Conservation (phyloP, 176 grass and related monocot species). For the Musa schizocarpa region DNA sequence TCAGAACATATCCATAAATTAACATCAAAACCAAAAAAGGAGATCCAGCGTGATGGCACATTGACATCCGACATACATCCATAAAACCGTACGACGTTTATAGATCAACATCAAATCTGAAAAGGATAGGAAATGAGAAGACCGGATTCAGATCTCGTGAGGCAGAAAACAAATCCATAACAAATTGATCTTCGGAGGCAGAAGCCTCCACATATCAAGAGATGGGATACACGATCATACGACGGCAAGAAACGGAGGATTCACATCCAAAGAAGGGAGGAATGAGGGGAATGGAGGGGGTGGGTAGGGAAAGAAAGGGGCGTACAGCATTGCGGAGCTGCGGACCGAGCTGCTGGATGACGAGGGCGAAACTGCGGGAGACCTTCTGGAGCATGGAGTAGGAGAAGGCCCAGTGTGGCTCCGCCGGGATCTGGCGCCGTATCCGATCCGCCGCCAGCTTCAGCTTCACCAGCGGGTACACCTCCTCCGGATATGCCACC, state of each 20-base stretch:
- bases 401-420: conserved; percentile 92
- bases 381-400: conserved; percentile 96
- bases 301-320: neutral
- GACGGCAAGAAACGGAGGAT: too few species aligned
- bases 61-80: too few species aligned
- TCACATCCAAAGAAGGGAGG: neutral
- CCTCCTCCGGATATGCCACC: conserved; percentile 59
- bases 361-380: conserved; percentile 90
- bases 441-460: conserved; percentile 58
- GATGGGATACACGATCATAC: neutral
- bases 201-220: too few species aligned
- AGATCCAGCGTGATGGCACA: neutral
- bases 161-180: too few species aligned
- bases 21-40: neutral
- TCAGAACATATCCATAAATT: neutral
- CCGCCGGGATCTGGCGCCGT: conserved; percentile 74
- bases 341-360: conserved; percentile 91
- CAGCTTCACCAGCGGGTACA: conserved; percentile 65
- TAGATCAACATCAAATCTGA: too few species aligned
- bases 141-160: too few species aligned
- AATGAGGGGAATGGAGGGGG: neutral
- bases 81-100: too few species aligned
- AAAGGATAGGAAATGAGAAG: too few species aligned
- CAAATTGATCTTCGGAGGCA: too few species aligned
- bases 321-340: conserved; percentile 83